Evolutionary conservation across 2,329 filamentous ascomycete species (phyloP).

Genomic region (Colletotrichum coccodes): DNA sequence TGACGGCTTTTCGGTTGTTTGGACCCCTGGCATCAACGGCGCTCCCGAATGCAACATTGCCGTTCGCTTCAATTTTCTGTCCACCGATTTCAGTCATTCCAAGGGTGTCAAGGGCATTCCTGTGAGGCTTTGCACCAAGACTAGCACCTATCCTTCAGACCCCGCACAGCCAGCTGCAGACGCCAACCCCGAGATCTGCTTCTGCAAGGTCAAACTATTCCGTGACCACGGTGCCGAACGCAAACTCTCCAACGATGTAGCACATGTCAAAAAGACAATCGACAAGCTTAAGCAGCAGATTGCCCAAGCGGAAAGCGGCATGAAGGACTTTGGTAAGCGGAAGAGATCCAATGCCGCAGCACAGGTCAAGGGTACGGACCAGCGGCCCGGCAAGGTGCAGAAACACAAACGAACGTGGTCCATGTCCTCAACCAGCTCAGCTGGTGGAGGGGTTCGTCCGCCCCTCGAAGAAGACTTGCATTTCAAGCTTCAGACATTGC

Average conservation of each 20-base stretch:
- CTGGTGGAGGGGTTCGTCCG: constrained; percentile 56
- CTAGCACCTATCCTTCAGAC: constrained; percentile 70
- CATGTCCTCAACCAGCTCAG: constrained; percentile 82
- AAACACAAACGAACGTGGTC: constrained; percentile 98
- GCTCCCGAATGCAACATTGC: constrained; percentile 83
- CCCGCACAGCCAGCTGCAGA: constrained; percentile 58
- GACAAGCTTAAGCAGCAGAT: constrained; percentile 97
- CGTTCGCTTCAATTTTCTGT: constrained; percentile 97
- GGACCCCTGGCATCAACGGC: constrained; percentile 79
- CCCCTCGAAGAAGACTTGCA: constrained; percentile 80
- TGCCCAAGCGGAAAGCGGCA: constrained; percentile 75
- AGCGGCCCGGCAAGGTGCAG: constrained; percentile 81
- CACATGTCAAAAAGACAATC: constrained; percentile 95
- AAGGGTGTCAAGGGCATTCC: constrained; percentile 99
- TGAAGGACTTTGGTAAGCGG: constrained; percentile 74
- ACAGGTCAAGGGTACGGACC: constrained; percentile 55
- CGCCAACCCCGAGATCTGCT: constrained; percentile 77
- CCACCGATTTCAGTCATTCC: constrained; percentile 98
- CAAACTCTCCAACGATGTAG: constrained; percentile 93
- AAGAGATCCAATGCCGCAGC: constrained; percentile 63
- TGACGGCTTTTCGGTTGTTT: constrained; percentile 91
- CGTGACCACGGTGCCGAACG: constrained; percentile 94
- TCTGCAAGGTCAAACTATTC: constrained; percentile 97
- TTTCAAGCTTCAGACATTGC: constrained; percentile 79
- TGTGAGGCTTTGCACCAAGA: constrained; percentile 92